Evolutionary conservation across 139 green algal species (phyloP).

Genomic region (Auxenochlorella protothecoides): DNA sequence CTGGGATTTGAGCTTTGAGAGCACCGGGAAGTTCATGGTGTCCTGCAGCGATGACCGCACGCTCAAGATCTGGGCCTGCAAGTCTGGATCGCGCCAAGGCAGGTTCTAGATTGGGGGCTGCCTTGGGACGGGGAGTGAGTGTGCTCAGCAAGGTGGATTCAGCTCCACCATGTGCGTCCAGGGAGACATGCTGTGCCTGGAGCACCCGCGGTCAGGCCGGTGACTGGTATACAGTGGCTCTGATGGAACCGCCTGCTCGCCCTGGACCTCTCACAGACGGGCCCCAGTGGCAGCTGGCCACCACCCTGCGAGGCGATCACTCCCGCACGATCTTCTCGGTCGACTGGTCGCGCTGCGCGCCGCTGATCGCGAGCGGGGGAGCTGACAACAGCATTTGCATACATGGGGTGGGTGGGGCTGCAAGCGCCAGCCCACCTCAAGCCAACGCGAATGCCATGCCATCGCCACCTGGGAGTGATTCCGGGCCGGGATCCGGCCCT

Average conservation of each 20-base stretch:
- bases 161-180: too few relatives aligned
- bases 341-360: conserved; percentile 48
- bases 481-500: too few relatives aligned
- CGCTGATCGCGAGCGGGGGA: conserved; percentile 23
- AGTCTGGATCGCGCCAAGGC: too few relatives aligned
- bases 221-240: too few relatives aligned
- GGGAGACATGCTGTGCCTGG: too few relatives aligned
- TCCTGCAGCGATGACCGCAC: conserved; percentile 78
- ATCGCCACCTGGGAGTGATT: too few relatives aligned
- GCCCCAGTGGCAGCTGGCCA: conserved; percentile 29
- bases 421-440: neutral
- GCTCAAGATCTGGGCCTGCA: conserved; percentile 52
- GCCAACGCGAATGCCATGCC: neutral
- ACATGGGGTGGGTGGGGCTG: neutral
- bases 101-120: too few relatives aligned
- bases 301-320: conserved; percentile 57
- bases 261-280: conserved; percentile 11
- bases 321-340: conserved; percentile 62
- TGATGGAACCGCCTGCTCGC: too few relatives aligned
- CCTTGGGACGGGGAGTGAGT: too few relatives aligned
- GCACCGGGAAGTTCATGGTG: conserved; percentile 49
- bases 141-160: too few relatives aligned
- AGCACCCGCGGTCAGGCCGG: too few relatives aligned
- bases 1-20: conserved; percentile 67
- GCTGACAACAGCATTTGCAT: neutral